A percentile compares a stretch with the other conserved stretches of the same genome.
Conservation (phyloP, 1,139 yeast species). For the Saccharomyces pastorianus region DNA sequence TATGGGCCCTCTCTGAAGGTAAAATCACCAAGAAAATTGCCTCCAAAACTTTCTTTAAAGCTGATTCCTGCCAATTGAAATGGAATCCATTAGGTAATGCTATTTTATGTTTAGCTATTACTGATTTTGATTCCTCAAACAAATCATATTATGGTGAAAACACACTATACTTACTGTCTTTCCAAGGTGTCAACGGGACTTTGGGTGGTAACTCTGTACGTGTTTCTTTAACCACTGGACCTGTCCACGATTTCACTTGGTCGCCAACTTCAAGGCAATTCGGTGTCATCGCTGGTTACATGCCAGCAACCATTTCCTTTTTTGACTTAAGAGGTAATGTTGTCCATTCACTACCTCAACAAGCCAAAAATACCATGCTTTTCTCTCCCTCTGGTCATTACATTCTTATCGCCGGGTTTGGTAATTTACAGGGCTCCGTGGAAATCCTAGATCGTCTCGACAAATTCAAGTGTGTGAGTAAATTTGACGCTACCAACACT, state of each 20-base stretch:
- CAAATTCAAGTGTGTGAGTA: slow-evolving; percentile 68
- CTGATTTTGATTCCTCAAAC: slow-evolving; percentile 91
- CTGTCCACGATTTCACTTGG: slow-evolving; percentile 97
- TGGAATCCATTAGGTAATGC: slow-evolving; percentile 97
- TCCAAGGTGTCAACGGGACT: slow-evolving; percentile 49
- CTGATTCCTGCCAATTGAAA: slow-evolving; percentile 82
- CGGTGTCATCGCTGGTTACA: slow-evolving; percentile 93
- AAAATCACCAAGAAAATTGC: slow-evolving; percentile 74
- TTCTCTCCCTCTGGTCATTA: slow-evolving; percentile 93
- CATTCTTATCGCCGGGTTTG: slow-evolving; percentile 92
- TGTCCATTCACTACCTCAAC: slow-evolving; percentile 75
- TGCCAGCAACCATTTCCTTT: slow-evolving; percentile 95
- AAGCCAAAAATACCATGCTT: slow-evolving; percentile 81
- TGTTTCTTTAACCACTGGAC: slow-evolving; percentile 83
- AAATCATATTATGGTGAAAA: slow-evolving; percentile 96
- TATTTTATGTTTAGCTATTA: slow-evolving; percentile 82
- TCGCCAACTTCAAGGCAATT: slow-evolving; percentile 93
- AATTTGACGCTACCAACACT: slow-evolving; percentile 88
- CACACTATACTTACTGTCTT: slow-evolving; percentile 64
- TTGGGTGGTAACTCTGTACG: slow-evolving; percentile 89
- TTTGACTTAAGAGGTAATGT: slow-evolving; percentile 91
- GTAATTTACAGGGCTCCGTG: slow-evolving; percentile 93
- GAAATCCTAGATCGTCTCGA: slow-evolving; percentile 91
- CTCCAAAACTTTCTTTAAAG: slow-evolving; percentile 85
- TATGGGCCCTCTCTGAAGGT: slow-evolving; percentile 59